These are phyloP conservation scores for Linnemannia hyalina DNA, from an alignment of 192 early-diverging fungal species.

Conservation along the genomic window DNA sequence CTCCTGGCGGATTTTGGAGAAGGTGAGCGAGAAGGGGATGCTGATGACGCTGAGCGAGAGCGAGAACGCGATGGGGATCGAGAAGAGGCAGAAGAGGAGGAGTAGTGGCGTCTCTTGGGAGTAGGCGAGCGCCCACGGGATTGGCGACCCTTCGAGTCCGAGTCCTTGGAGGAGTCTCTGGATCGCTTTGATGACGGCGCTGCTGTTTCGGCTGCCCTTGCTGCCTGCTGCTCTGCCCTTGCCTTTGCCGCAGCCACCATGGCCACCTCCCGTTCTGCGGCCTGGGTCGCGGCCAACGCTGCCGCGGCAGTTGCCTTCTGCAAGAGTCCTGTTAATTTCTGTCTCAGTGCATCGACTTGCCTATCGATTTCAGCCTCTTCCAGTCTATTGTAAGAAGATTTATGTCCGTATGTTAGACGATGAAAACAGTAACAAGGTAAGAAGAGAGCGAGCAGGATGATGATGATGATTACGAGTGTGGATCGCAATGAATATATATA, in stretches of 20 bases:
- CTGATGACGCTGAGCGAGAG: slow-evolving; percentile 13
- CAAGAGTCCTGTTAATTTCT: slow-evolving; percentile 37
- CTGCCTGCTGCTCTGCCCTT: slow-evolving; percentile 19
- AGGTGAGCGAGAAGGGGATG: slow-evolving; percentile 10
- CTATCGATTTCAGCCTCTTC: slow-evolving; percentile 76
- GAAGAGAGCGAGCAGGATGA: neutral
- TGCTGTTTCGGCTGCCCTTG: slow-evolving; percentile 9
- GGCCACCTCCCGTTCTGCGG: slow-evolving; percentile 43
- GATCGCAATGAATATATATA: neutral
- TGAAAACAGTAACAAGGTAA: neutral
- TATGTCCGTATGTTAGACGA: neutral
- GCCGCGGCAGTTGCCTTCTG: slow-evolving; percentile 32
- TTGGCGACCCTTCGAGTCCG: slow-evolving; percentile 12
- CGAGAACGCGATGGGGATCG: slow-evolving; percentile 20
- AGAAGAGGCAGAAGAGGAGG: slow-evolving; percentile 10
- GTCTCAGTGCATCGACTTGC: slow-evolving; percentile 68
- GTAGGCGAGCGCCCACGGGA: slow-evolving; percentile 29
- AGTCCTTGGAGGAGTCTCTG: neutral
- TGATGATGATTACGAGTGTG: neutral
- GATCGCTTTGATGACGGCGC: slow-evolving; percentile 11
- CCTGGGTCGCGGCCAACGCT: slow-evolving; percentile 22
- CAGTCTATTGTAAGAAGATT: slow-evolving; percentile 45
- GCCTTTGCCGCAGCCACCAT: slow-evolving; percentile 11
- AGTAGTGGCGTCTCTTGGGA: slow-evolving; percentile 14
- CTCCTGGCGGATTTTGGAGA: neutral